Evolutionary conservation across 140 eudicot species (phyloP), one percentile per base, ranked within the genome.

Genomic region (Oenanthe javanica): DNA sequence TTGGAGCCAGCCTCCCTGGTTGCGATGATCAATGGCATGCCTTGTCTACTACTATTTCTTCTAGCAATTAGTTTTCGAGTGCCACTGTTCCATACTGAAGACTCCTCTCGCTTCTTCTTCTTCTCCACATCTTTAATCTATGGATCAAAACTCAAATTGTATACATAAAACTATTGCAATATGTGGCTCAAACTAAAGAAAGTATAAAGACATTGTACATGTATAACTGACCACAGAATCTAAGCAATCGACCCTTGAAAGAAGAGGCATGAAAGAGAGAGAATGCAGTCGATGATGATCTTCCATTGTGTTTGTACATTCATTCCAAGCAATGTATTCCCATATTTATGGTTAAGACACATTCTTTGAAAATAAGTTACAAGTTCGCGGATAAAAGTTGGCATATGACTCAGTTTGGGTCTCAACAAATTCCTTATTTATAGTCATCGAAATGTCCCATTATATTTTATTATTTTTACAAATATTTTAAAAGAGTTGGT

Each of bases 191-290:
- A 46, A n/a, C 36, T 38, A 23, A 13, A 82, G 70, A 61, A 49
- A 66, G 59, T 64, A 16, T 38, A 25, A 42, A n/a, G 51, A 10
- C 43, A 40, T 27, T n/a, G n/a, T n/a, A n/a, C n/a, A n/a, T n/a
- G n/a, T n/a, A n/a, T n/a, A n/a, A 83, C 88, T 87, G 72, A 87
- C 93, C 3, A 81, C 84, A 47, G 87, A 79, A 38, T 89, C 91
- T 85, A 89, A 85, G 80, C 86, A 87, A 75, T 89, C 84, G 1
- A 87, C 87, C 80, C 86, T 89, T 27, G 91, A 81, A 78, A 81
- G 82, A 77, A 89, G 88, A 79, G 89, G 87, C 77, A 83, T 77
- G 23, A 88, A 64, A 23, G 89, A 71, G 42, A 71, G 86, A 49
- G 86, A 79, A 23, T 77, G 86, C 59, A 85, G 72, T 16, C n/a